phyloP scores from a whole-genome alignment of 2,329 filamentous ascomycete genomes.

The Clarireedia paspali region DNA sequence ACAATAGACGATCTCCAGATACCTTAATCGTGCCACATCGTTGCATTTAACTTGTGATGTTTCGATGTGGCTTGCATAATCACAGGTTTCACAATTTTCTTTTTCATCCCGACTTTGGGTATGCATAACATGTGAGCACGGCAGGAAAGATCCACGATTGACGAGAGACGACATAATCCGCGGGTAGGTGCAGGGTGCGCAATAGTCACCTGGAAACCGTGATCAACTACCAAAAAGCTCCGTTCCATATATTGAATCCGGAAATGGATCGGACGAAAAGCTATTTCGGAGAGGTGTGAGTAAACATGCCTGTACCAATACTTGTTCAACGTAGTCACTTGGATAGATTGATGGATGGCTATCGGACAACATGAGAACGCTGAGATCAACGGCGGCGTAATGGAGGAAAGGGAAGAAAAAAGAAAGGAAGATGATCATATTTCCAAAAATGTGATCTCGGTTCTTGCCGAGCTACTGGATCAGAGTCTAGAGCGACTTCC shows the following conservation, averaged over 20 bases:
- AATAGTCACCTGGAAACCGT: slow-evolving; percentile 9
- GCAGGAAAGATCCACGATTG: background rate
- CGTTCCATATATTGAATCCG: background rate
- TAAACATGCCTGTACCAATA: too few relatives aligned
- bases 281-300: background rate
- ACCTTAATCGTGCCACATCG: background rate
- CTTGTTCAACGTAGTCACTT: background rate
- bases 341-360: background rate
- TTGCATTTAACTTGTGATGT: background rate
- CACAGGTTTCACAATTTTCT: background rate
- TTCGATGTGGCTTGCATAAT: slow-evolving; percentile 5
- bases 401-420: background rate
- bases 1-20: background rate
- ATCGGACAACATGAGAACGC: background rate
- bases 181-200: slow-evolving; percentile 5
- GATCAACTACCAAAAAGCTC: background rate
- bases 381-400: background rate
- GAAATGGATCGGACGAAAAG: slow-evolving; percentile 6
- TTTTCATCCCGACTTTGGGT: background rate
- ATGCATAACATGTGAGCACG: slow-evolving; percentile 1
- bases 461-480: background rate
- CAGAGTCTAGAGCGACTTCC: background rate
- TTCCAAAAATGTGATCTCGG: slow-evolving; percentile 1
- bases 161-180: background rate
- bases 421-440: background rate